Evolutionary conservation across 2,329 filamentous ascomycete species (phyloP).

Genomic region (Aspergillus fischeri): DNA sequence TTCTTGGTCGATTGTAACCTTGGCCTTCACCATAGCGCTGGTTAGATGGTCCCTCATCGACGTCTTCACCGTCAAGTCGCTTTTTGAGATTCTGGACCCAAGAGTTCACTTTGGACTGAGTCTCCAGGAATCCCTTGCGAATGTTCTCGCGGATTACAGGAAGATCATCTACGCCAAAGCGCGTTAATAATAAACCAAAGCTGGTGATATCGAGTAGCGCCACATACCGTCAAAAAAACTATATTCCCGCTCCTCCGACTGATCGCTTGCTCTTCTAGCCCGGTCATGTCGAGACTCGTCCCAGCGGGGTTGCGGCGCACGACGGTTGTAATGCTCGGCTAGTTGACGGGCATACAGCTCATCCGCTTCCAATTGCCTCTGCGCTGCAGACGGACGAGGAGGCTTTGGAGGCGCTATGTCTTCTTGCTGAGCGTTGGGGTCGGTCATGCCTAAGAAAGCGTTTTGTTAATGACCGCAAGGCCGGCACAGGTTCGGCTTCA

Average conservation of each 20-base stretch:
- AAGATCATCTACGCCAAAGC: conserved; percentile 65
- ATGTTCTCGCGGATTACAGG: conserved; percentile 90
- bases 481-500: conserved; percentile 1
- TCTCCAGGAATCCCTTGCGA: conserved; percentile 90
- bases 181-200: conserved; percentile 10
- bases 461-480: conserved; percentile 1
- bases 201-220: background rate
- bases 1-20: conserved; percentile 49
- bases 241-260: conserved; percentile 67
- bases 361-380: conserved; percentile 82
- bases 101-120: conserved; percentile 84
- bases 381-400: conserved; percentile 66
- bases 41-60: conserved; percentile 51
- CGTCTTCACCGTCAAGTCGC: conserved; percentile 83
- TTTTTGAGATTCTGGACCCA: conserved; percentile 93
- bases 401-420: conserved; percentile 68
- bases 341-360: conserved; percentile 89
- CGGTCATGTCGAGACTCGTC: conserved; percentile 37
- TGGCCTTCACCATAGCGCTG: conserved; percentile 32
- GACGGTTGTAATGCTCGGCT: conserved; percentile 75
- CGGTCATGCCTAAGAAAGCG: conserved; percentile 63
- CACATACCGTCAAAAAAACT: conserved; percentile 77
- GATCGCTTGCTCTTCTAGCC: conserved; percentile 52
- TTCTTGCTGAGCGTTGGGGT: conserved; percentile 66
- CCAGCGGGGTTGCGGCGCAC: conserved; percentile 28